These are phyloP conservation scores for Perkinsus olseni DNA, from an alignment of 169 alveolate species.

Conservation along the genomic window DNA sequence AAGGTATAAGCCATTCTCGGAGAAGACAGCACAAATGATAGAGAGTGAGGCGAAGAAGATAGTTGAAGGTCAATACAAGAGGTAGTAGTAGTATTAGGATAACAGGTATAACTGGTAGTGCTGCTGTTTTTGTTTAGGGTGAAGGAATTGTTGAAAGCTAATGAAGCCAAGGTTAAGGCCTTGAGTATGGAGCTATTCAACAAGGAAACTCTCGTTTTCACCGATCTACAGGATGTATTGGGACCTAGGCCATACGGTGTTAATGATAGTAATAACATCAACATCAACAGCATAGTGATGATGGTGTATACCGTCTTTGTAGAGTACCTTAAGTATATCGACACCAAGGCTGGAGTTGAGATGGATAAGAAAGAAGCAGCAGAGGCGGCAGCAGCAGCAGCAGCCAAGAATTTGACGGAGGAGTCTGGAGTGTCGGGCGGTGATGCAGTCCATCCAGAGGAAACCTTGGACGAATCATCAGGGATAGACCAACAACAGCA, in stretches of 20 bases:
- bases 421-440: background rate
- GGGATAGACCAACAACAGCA: background rate
- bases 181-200: slow-evolving; percentile 51
- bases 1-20: slow-evolving; percentile 66
- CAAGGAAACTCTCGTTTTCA: slow-evolving; percentile 63
- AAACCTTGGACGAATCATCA: background rate
- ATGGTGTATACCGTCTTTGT: too few relatives aligned
- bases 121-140: slow-evolving; percentile 13
- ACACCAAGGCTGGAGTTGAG: background rate
- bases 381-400: background rate
- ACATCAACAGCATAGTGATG: background rate
- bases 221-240: slow-evolving; percentile 64
- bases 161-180: slow-evolving; percentile 53
- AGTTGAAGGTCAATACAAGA: slow-evolving; percentile 63
- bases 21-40: slow-evolving; percentile 58
- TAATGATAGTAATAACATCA: background rate
- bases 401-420: background rate
- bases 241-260: slow-evolving; percentile 54
- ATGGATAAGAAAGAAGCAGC: background rate
- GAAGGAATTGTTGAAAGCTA: slow-evolving; percentile 47
- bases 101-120: background rate
- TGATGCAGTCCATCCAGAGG: background rate
- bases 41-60: slow-evolving; percentile 59
- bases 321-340: background rate
- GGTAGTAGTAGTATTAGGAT: slow-evolving; percentile 25